These are phyloP conservation scores for Rugosomyces carneus DNA, from an alignment of 1,284 basidiomycete species.

Conservation along the genomic window DNA sequence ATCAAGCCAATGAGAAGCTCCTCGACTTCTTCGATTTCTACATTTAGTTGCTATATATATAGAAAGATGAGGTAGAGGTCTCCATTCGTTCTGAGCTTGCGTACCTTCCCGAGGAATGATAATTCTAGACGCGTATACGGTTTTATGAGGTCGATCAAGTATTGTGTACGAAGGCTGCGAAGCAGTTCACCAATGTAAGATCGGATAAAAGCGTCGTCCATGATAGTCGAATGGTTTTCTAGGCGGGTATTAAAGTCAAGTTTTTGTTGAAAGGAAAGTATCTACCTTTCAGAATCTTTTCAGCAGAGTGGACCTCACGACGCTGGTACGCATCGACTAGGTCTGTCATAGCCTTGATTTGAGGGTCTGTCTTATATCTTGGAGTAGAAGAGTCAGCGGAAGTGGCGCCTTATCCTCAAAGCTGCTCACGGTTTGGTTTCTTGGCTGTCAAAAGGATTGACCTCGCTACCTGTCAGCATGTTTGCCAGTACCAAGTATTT, in stretches of 20 bases:
- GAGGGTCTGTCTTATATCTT: slow-evolving; percentile 93
- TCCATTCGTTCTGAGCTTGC: slow-evolving; percentile 9
- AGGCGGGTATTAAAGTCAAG: slow-evolving; percentile 4
- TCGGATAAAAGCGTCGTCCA: slow-evolving; percentile 91
- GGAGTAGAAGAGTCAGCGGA: neutral
- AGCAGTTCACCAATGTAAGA: slow-evolving; percentile 94
- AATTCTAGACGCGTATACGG: slow-evolving; percentile 93
- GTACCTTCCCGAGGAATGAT: slow-evolving; percentile 82
- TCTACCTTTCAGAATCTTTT: slow-evolving; percentile 85
- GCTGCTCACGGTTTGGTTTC: slow-evolving; percentile 89
- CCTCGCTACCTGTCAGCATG: slow-evolving; percentile 97
- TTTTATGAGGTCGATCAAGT: slow-evolving; percentile 95
- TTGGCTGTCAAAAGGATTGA: slow-evolving; percentile 99
- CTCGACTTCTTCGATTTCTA: slow-evolving; percentile 84
- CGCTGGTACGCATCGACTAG: slow-evolving; percentile 95
- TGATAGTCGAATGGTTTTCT: slow-evolving; percentile 93
- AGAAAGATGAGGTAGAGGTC: neutral
- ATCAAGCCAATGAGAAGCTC: slow-evolving; percentile 92
- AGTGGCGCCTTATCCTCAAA: neutral
- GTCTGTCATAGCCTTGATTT: slow-evolving; percentile 98
- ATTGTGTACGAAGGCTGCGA: slow-evolving; percentile 89
- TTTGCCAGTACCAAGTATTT: slow-evolving; percentile 98
- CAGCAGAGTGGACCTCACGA: slow-evolving; percentile 92
- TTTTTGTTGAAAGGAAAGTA: neutral
- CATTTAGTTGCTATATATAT: slow-evolving; percentile 78